Evolutionary conservation across 2,329 filamentous ascomycete species (phyloP), one percentile per base, ranked within the genome.

Genomic region (Fusarium sp.): DNA sequence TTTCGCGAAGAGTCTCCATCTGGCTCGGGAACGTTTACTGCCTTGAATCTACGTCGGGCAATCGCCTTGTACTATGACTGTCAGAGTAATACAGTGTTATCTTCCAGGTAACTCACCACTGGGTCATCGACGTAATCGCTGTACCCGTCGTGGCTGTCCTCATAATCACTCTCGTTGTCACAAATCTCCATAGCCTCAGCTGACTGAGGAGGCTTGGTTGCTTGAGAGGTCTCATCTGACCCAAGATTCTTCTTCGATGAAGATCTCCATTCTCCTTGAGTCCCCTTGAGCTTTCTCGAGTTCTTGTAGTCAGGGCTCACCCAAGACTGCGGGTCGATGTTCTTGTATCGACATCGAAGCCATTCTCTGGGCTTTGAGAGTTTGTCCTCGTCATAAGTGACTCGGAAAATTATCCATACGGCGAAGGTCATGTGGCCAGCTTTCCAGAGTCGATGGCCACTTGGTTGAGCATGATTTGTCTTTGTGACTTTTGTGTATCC

Each of bases 201-300:
- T 8, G 30, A 19, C 30, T 7, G 47, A 15, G 18, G 30, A 15
- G n/a, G 10, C 9, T 19, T 33, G 30, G 47, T 8, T 13, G 19
- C n/a, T 8, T 33, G 47, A 23, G 47, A 23, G 13, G 16, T 30
- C 28, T 4, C 6, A n/a, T 8, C 4, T n/a, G 44, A 11, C 19
- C 13, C 6, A 16, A 19, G 8, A 11, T 15, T 9, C 16, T 10
- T 16, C 16, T 33, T 9, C 4, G 30, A 50, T 28, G 21, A 32
- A 12, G 4, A 3, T 1, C 0, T 2, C 1, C 6, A 32, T 50
- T 23, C 10, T 0, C 7, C 8, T 2, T 16, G 23, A 3, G 21
- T 33, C 6, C 47, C n/a, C 13, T 2, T 15, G 6, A 10, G 5
- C 3, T 33, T 33, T 23, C 0, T 4, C 23, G 16, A 3, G n/a